Base-by-base conservation (phyloP, 805 yeast genomes). In the Wickerhamomyces queroliae region DNA sequence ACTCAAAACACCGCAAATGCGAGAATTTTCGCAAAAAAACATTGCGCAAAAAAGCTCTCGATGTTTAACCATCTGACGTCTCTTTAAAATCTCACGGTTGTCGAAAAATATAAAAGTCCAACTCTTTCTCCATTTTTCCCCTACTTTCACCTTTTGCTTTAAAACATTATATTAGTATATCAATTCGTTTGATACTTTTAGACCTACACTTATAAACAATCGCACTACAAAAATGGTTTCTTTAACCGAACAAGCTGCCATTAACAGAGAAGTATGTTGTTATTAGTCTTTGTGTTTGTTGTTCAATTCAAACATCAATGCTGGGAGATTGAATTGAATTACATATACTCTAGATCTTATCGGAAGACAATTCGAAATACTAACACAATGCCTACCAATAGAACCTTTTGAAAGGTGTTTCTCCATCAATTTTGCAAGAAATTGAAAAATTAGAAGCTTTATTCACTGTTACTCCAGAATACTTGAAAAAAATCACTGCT, bases 401-500 rank as follows among this genome's bases (percentile, higher is more conserved):
- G 50, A 29, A 42, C 18, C 44, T 50, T 19, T 36, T 53, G 17
- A 23, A 48, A 28, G 86, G 80, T 49, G 81, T 86, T 41, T 83
- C 91, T 37, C 74, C 70, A 44, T 76, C 68, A 42, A 66, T 86
- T 58, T 63, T 77, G 53, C 69, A 69, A 21, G 82, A 80, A 55
- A 70, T 83, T 46, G 64, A 70, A 32, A 66, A 68, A 36, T 62
- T 83, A 39, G 91, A 84, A 59, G 53, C 65, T 13, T 62, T 76
- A 35, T 78, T 91, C 65, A 70, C 80, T 2, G 82, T 86, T 27
- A 55, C 80, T 18, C 68, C 75, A 12, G 78, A 69, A 8, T 77
- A 70, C 47, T 74, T 91, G 58, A 70, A 71, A 50, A 63, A 69
- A 43, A 79, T 91, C 63, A 78, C 87, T 37, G 72, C 74, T 35